Percentiles rank a stretch among this genome's conserved stretches.
These are phyloP conservation scores for Rhynchospora tenuis DNA, from an alignment of 176 grass and related monocot genomes.

Conservation along the genomic window DNA sequence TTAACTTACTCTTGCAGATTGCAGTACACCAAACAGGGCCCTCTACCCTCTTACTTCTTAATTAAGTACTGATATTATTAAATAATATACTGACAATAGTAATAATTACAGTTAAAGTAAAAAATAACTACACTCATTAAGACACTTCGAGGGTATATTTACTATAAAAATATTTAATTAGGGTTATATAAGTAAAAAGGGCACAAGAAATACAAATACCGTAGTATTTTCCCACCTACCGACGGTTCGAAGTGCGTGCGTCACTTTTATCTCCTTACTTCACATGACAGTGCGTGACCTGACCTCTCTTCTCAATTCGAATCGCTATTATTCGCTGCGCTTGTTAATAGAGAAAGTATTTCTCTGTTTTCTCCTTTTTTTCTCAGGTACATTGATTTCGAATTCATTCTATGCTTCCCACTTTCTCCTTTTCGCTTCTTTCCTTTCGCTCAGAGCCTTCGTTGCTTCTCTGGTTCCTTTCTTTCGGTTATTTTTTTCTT, in stretches of 20 bases:
- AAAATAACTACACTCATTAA: background rate
- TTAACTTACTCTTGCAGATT: background rate
- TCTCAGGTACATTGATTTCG: background rate
- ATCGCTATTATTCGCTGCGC: background rate
- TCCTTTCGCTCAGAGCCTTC: background rate
- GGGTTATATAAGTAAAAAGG: background rate
- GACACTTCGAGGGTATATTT: background rate
- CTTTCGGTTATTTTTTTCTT: conserved; percentile 9
- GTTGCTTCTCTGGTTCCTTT: background rate
- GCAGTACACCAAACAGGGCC: too few species aligned
- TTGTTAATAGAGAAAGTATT: background rate
- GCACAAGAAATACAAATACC: background rate
- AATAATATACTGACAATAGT: background rate
- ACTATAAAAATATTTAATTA: background rate
- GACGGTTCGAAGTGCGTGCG: conserved; percentile 26
- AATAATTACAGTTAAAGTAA: background rate
- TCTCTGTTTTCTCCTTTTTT: background rate
- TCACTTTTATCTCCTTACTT: background rate
- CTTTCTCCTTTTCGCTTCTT: background rate
- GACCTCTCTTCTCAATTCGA: background rate
- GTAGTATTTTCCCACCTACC: conserved; percentile 13
- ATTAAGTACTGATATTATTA: background rate
- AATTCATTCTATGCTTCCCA: conserved; percentile 12
- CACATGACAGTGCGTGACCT: conserved; percentile 27
- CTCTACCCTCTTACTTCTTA: background rate